phyloP scores from a whole-genome alignment of 2,329 filamentous ascomycete species.

The Xylaria sp. region DNA sequence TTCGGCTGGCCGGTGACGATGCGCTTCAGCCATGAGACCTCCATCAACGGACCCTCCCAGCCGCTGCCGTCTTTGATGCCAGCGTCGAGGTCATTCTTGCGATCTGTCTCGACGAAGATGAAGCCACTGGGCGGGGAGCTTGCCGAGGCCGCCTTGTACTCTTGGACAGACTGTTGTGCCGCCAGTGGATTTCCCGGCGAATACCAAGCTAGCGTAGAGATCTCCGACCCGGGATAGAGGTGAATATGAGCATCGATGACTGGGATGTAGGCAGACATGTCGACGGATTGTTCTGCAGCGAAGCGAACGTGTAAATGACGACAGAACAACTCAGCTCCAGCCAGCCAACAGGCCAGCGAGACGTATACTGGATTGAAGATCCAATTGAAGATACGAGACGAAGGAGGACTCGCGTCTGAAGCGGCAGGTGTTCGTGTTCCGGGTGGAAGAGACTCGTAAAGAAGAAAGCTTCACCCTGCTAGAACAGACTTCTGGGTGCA shows the following conservation, averaged over 20 bases:
- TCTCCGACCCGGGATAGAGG: slow-evolving; percentile 78
- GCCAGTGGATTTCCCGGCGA: slow-evolving; percentile 68
- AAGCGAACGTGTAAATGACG: neutral
- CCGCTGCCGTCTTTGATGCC: slow-evolving; percentile 61
- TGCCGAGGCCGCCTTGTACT: slow-evolving; percentile 66
- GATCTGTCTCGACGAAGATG: slow-evolving; percentile 86
- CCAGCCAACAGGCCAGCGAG: neutral
- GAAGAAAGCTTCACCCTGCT: slow-evolving; percentile 5
- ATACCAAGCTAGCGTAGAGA: slow-evolving; percentile 77
- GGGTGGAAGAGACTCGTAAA: neutral
- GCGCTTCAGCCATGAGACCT: slow-evolving; percentile 75
- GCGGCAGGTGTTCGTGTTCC: slow-evolving; percentile 5
- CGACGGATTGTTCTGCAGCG: neutral
- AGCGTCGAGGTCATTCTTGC: slow-evolving; percentile 68
- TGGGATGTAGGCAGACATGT: slow-evolving; percentile 56
- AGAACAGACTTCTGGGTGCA: neutral
- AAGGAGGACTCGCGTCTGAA: neutral
- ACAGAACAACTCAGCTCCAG: neutral
- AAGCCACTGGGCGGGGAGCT: slow-evolving; percentile 71
- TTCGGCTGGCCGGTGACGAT: slow-evolving; percentile 71
- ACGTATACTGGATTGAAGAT: too few relatives aligned
- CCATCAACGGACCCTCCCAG: slow-evolving; percentile 76
- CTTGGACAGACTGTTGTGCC: slow-evolving; percentile 70
- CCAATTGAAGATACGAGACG: neutral
- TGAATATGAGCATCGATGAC: slow-evolving; percentile 94